These are phyloP conservation scores for Ustilago bromivora DNA, from an alignment of 1,284 basidiomycete genomes.

Conservation along the genomic window DNA sequence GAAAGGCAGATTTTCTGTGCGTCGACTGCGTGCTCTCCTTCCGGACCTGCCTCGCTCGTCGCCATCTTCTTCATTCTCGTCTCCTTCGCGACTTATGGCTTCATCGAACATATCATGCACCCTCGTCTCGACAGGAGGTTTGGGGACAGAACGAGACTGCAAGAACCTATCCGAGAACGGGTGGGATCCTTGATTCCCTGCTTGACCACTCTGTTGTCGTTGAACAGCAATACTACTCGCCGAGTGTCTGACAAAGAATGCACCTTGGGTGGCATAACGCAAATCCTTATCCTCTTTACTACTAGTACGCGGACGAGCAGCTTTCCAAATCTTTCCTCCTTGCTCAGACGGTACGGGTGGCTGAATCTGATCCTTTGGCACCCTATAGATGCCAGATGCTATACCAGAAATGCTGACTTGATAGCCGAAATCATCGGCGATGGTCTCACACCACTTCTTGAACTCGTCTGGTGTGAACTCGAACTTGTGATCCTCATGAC, in stretches of 20 bases:
- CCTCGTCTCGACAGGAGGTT: constrained; percentile 30
- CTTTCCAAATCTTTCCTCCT: constrained; percentile 36
- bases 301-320: constrained; percentile 35
- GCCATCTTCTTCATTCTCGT: constrained; percentile 39
- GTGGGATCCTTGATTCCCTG: constrained; percentile 23
- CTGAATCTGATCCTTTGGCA: constrained; percentile 35
- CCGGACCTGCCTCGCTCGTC: constrained; percentile 33
- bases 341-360: constrained; percentile 30
- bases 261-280: constrained; percentile 43
- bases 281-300: constrained; percentile 36
- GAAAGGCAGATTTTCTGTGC: constrained; percentile 51
- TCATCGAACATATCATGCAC: constrained; percentile 47
- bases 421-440: constrained; percentile 82
- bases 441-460: constrained; percentile 76
- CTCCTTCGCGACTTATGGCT: constrained; percentile 27
- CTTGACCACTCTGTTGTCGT: constrained; percentile 9
- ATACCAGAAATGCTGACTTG: constrained; percentile 70
- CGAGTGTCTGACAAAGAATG: constrained; percentile 44
- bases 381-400: constrained; percentile 42
- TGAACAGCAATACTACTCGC: constrained; percentile 12
- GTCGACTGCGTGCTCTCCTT: constrained; percentile 49
- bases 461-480: constrained; percentile 91
- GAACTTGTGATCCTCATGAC: constrained; percentile 90
- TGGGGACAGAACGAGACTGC: constrained; percentile 30
- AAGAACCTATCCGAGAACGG: constrained; percentile 45